Evolutionary conservation across 2,329 filamentous ascomycete genomes (phyloP).

Genomic region (Plectosphaerella cucumerina): DNA sequence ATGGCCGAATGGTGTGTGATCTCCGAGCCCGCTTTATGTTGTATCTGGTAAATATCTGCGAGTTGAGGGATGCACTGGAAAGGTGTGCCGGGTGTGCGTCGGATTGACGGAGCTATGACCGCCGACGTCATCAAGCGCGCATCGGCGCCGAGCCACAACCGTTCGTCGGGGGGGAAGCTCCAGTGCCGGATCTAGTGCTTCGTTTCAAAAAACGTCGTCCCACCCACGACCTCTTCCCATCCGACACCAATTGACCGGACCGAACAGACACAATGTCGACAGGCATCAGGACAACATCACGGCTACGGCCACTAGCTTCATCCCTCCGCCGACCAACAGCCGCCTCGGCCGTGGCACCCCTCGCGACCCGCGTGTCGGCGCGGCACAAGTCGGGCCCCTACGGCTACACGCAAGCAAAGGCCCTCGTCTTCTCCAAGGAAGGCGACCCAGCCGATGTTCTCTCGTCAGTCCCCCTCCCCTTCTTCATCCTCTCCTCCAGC

Average conservation of each 20-base stretch:
- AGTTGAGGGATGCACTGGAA: too few relatives aligned
- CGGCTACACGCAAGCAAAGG: constrained; percentile 81
- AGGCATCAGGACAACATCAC: too few relatives aligned
- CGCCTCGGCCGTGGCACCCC: constrained; percentile 1
- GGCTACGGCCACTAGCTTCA: neutral
- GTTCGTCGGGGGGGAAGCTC: neutral
- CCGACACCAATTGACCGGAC: too few relatives aligned
- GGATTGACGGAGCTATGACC: neutral
- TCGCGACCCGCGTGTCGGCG: neutral
- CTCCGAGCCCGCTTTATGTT: too few relatives aligned
- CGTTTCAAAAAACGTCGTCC: neutral
- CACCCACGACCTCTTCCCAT: too few relatives aligned
- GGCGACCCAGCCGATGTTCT: constrained; percentile 72
- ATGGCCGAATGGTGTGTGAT: too few relatives aligned
- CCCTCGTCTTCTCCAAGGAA: constrained; percentile 70
- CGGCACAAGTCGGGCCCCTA: constrained; percentile 60
- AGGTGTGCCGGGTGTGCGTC: too few relatives aligned
- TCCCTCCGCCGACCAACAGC: constrained; percentile 11
- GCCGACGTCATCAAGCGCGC: too few relatives aligned
- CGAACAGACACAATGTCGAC: too few relatives aligned
- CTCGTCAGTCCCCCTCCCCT: constrained; percentile 35
- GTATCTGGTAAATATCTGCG: too few relatives aligned
- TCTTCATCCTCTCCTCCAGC: neutral
- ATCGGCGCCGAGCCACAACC: too few relatives aligned
- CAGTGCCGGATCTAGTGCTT: too few relatives aligned